phyloP scores from a whole-genome alignment of 1,284 basidiomycete genomes.

The Porphyrellus sp. region DNA sequence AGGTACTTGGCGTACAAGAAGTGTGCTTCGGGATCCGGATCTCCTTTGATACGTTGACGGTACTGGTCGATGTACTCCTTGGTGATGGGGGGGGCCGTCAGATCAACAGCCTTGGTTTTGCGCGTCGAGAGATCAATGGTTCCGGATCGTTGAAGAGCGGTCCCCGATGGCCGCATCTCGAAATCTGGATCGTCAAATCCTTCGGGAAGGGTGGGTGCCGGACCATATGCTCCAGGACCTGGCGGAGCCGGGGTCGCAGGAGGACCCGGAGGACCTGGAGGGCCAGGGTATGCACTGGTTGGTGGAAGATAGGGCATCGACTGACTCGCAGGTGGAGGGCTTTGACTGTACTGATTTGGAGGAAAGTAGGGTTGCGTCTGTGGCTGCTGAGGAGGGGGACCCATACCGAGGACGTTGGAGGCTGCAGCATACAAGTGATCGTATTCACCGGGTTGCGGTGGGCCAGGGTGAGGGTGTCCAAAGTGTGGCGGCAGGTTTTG shows the following conservation, averaged over 20 bases:
- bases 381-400: slow-evolving; percentile 49
- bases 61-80: slow-evolving; percentile 98
- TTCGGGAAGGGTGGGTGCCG: slow-evolving; percentile 30
- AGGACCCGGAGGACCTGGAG: slow-evolving; percentile 22
- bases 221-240: slow-evolving; percentile 21
- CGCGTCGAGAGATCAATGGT: slow-evolving; percentile 61
- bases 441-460: slow-evolving; percentile 42
- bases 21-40: slow-evolving; percentile 98
- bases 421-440: slow-evolving; percentile 68
- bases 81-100: slow-evolving; percentile 85
- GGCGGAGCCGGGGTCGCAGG: slow-evolving; percentile 18
- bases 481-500: slow-evolving; percentile 34
- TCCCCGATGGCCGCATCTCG: slow-evolving; percentile 44
- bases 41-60: slow-evolving; percentile 92
- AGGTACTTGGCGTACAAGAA: slow-evolving; percentile 97
- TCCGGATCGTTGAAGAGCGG: slow-evolving; percentile 52
- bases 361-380: slow-evolving; percentile 25
- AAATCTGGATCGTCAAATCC: slow-evolving; percentile 45
- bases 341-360: slow-evolving; percentile 24
- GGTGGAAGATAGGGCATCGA: slow-evolving; percentile 34
- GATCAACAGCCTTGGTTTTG: slow-evolving; percentile 80
- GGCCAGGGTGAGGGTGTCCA: slow-evolving; percentile 23
- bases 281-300: slow-evolving; percentile 23
- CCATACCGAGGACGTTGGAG: slow-evolving; percentile 78
- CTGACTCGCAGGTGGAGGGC: slow-evolving; percentile 29